Conservation (phyloP, 768 basidiomycete species). For the Boletus subparvulus region DNA sequence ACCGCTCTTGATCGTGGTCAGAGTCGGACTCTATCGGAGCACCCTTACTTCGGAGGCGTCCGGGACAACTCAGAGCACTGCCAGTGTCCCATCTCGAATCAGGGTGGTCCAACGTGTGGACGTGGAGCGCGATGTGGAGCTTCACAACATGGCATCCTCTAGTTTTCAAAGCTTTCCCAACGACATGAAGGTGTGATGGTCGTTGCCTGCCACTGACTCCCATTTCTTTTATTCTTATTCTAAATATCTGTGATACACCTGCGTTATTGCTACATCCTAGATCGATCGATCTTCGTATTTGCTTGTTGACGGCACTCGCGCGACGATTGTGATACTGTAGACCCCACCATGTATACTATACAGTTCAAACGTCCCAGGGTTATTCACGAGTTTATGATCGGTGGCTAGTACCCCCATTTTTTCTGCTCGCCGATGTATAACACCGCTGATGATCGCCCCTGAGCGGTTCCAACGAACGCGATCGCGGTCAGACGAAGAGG, state of each 20-base stretch:
- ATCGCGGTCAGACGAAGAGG: not conserved
- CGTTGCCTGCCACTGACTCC: not conserved
- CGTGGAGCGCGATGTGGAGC: not conserved
- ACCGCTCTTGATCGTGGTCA: slow-evolving; percentile 19
- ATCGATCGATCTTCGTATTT: not conserved
- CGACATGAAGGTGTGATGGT: not conserved
- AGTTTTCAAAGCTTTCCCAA: not conserved
- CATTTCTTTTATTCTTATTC: not conserved
- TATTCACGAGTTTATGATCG: not conserved
- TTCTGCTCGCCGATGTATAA: not conserved
- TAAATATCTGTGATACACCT: too few relatives aligned
- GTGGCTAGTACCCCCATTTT: too few relatives aligned
- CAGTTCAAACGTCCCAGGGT: not conserved
- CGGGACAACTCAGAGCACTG: not conserved
- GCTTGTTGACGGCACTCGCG: not conserved
- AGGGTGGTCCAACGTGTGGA: not conserved
- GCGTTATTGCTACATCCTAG: not conserved
- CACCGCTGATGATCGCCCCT: not conserved
- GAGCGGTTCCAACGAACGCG: too few relatives aligned
- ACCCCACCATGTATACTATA: not conserved
- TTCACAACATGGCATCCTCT: not conserved
- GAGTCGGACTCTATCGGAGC: slow-evolving; percentile 10
- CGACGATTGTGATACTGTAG: not conserved
- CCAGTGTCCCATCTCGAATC: not conserved
- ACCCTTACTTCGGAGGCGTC: not conserved